A percentile compares a stretch with the other conserved stretches of the same genome.
Evolutionary conservation across 1,284 basidiomycete species (phyloP).

Genomic region (Rhodofomes roseus): DNA sequence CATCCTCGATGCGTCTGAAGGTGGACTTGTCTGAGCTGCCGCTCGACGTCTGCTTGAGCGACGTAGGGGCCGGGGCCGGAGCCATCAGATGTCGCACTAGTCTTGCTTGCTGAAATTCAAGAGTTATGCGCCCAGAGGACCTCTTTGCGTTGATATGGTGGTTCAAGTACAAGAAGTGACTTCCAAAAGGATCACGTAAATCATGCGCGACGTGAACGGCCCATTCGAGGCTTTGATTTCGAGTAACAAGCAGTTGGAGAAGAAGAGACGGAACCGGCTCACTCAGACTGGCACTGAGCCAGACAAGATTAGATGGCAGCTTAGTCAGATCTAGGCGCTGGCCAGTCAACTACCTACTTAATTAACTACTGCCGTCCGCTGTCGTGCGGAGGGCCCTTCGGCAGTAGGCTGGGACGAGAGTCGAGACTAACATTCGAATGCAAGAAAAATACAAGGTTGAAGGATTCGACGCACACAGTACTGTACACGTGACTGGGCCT

Average conservation of each 20-base stretch:
- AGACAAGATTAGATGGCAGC: not conserved
- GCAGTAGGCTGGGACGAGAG: no score
- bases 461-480: no score
- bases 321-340: slow-evolving; percentile 1
- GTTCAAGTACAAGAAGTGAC: slow-evolving; percentile 1
- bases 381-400: no score
- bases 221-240: not conserved
- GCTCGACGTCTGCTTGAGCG: slow-evolving; percentile 13
- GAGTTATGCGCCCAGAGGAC: not conserved
- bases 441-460: no score
- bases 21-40: slow-evolving; percentile 9
- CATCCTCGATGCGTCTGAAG: slow-evolving; percentile 43
- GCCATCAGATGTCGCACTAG: not conserved
- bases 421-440: no score
- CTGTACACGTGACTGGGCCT: no score
- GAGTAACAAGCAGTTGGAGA: not conserved
- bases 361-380: no score
- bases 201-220: not conserved
- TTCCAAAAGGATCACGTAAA: not conserved
- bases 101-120: not conserved
- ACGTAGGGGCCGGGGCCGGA: slow-evolving; percentile 4
- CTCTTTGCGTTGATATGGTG: not conserved
- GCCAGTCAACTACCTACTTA: no score
- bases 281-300: not conserved
- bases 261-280: not conserved